phyloP scores from a whole-genome alignment of 768 basidiomycete species.

The Coprinopsis cinerea region DNA sequence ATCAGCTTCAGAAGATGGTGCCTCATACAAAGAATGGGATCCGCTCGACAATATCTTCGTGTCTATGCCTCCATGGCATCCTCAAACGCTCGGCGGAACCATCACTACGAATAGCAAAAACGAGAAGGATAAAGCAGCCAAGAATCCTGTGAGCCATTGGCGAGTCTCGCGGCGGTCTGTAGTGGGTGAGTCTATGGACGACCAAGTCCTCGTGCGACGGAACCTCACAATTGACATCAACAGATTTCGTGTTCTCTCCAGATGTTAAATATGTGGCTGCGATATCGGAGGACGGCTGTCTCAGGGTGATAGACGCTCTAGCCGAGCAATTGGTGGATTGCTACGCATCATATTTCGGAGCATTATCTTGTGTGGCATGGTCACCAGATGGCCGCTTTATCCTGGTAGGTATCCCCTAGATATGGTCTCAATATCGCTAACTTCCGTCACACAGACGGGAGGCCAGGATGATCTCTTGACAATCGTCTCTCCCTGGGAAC shows the following conservation, averaged over 20 bases:
- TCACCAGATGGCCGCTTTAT: conserved; percentile 95
- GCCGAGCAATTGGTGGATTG: conserved; percentile 88
- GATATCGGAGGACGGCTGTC: conserved; percentile 87
- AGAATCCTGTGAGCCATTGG: conserved; percentile 93
- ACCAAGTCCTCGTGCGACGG: neutral
- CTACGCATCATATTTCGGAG: conserved; percentile 92
- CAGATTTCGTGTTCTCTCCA: conserved; percentile 91
- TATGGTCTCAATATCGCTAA: conserved; percentile 5
- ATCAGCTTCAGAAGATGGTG: conserved; percentile 22
- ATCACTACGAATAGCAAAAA: conserved; percentile 29
- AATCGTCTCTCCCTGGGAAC: conserved; percentile 92
- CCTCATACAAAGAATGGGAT: conserved; percentile 59
- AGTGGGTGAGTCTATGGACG: conserved; percentile 47
- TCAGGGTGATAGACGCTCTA: conserved; percentile 84
- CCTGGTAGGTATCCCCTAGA: conserved; percentile 47
- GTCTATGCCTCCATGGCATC: conserved; percentile 84
- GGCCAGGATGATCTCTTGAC: conserved; percentile 97
- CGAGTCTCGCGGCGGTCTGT: conserved; percentile 65
- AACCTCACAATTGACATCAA: neutral
- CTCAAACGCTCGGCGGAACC: conserved; percentile 42
- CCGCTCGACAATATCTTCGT: conserved; percentile 71
- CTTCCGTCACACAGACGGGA: conserved; percentile 55
- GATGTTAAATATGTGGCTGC: conserved; percentile 88
- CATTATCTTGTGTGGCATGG: conserved; percentile 88
- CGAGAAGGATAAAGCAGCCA: conserved; percentile 61